Evolutionary conservation across 1,139 yeast genomes (phyloP).

Genomic region (Sugiyamaella sp.): DNA sequence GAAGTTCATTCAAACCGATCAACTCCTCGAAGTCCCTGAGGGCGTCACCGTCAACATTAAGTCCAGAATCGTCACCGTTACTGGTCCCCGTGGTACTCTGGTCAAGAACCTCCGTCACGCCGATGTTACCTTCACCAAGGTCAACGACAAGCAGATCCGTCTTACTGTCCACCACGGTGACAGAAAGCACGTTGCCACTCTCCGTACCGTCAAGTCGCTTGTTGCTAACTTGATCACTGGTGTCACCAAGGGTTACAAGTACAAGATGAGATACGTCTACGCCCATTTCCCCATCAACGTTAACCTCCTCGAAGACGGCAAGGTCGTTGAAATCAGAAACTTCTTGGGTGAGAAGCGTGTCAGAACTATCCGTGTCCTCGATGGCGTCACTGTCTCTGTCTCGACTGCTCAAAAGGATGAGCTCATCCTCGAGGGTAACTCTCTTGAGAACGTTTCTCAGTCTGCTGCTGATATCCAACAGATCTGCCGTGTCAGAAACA

Average conservation of each 20-base stretch:
- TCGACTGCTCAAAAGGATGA: conserved; percentile 93
- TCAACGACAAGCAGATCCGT: conserved; percentile 72
- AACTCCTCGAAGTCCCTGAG: conserved; percentile 89
- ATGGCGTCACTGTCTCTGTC: conserved; percentile 89
- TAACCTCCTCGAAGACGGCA: conserved; percentile 79
- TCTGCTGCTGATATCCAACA: conserved; percentile 99
- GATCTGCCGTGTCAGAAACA: conserved; percentile 98
- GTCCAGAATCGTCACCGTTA: conserved; percentile 87
- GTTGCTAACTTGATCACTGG: conserved; percentile 94
- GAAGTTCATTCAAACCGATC: conserved; percentile 97
- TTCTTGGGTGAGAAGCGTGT: conserved; percentile 99
- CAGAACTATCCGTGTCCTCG: conserved; percentile 80
- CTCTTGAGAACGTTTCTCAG: conserved; percentile 97
- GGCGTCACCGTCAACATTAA: conserved; percentile 90
- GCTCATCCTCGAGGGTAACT: conserved; percentile 91
- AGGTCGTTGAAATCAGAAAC: conserved; percentile 95
- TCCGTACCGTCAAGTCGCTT: conserved; percentile 97
- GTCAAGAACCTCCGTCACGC: conserved; percentile 92
- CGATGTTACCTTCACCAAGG: conserved; percentile 87
- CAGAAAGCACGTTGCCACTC: conserved; percentile 99
- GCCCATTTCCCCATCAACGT: conserved; percentile 99
- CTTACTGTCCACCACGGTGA: conserved; percentile 97
- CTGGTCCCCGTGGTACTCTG: conserved; percentile 98
- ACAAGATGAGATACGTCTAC: conserved; percentile 99
- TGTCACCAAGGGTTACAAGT: conserved; percentile 98